Evolutionary conservation across 2,329 filamentous ascomycete genomes (phyloP).

Genomic region (Alternaria triticina): DNA sequence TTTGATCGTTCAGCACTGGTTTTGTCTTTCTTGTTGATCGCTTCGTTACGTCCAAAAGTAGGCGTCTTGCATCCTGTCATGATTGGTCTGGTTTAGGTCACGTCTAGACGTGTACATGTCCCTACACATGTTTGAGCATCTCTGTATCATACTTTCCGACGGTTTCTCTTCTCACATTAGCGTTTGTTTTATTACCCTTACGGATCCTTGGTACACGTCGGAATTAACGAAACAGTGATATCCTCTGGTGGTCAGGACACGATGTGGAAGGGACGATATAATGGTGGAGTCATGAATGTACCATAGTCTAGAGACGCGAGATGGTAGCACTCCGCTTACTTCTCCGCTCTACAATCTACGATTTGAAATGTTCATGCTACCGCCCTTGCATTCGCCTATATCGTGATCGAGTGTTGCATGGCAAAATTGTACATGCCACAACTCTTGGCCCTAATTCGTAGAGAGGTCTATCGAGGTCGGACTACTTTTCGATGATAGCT

Average conservation of each 20-base stretch:
- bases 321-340: conserved; percentile 38
- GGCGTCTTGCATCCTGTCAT: conserved; percentile 48
- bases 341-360: conserved; percentile 38
- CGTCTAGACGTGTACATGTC: conserved; percentile 44
- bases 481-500: too few species aligned
- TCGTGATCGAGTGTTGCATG: neutral
- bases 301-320: conserved; percentile 38
- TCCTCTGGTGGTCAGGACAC: conserved; percentile 25
- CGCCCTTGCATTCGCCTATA: neutral
- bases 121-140: conserved; percentile 31
- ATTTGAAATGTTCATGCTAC: conserved; percentile 18
- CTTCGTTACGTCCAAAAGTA: conserved; percentile 42
- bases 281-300: conserved; percentile 31
- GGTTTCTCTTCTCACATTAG: conserved; percentile 37
- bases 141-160: conserved; percentile 46
- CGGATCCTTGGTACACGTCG: conserved; percentile 25
- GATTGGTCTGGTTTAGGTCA: conserved; percentile 33
- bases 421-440: too few species aligned
- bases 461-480: too few species aligned
- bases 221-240: conserved; percentile 31
- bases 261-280: conserved; percentile 26
- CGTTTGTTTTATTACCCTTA: conserved; percentile 41
- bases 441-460: too few species aligned
- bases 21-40: conserved; percentile 30
- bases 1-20: conserved; percentile 21